These are phyloP conservation scores for Pseudocercospora eumusae DNA, from an alignment of 2,329 filamentous ascomycete genomes.

Conservation along the genomic window DNA sequence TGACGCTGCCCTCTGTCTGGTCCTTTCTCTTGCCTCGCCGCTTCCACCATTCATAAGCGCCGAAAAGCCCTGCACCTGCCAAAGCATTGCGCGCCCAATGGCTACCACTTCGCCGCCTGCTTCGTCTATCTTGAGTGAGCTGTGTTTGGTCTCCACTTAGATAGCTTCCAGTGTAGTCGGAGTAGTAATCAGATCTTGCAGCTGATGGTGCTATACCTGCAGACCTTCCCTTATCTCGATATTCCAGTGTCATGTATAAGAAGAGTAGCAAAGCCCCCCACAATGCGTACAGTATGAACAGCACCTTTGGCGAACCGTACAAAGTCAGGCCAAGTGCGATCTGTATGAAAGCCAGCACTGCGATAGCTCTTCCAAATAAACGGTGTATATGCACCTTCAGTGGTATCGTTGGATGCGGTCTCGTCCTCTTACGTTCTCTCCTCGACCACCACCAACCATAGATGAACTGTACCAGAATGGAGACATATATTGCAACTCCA, in stretches of 20 bases:
- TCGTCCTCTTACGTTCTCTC: constrained; percentile 51
- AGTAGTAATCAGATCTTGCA: constrained; percentile 33
- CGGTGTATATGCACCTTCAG: constrained; percentile 68
- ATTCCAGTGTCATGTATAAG: constrained; percentile 75
- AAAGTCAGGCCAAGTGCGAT: constrained; percentile 85
- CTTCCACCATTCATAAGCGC: constrained; percentile 60
- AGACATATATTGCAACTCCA: constrained; percentile 73
- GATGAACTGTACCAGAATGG: constrained; percentile 70
- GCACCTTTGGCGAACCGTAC: constrained; percentile 81
- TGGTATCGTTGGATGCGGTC: constrained; percentile 55
- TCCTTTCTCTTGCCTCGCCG: constrained; percentile 39
- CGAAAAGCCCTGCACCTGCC: constrained; percentile 58
- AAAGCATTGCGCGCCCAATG: constrained; percentile 51
- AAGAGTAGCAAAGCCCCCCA: constrained; percentile 73
- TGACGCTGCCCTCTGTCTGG: constrained; percentile 9
- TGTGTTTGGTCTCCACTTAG: constrained; percentile 56
- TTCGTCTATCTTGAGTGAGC: constrained; percentile 49
- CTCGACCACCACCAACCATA: constrained; percentile 66
- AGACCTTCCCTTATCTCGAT: constrained; percentile 50
- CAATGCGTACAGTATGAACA: constrained; percentile 83
- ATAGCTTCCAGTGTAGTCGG: constrained; percentile 35
- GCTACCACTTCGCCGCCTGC: constrained; percentile 29
- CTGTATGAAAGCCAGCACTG: constrained; percentile 80
- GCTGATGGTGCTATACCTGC: constrained; percentile 33
- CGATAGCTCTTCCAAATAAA: constrained; percentile 78